Base-by-base conservation (phyloP, 2,329 filamentous ascomycete genomes). In the Catunica adiposa region DNA sequence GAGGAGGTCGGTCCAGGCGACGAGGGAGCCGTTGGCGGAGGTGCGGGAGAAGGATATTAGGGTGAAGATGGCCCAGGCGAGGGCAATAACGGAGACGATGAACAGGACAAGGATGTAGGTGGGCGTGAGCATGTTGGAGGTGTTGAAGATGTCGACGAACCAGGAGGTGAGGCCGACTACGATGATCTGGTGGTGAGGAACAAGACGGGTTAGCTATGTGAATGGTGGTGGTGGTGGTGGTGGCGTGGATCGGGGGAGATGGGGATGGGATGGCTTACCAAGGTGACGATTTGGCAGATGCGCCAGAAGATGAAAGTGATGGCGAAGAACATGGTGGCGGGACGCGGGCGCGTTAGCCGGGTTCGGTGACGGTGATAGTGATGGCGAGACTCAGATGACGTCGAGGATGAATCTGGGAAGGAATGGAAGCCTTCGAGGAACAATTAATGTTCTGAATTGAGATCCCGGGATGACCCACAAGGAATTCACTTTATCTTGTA, bases 31-130 rank as follows among this genome's bases (percentile, higher is more conserved):
- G 68, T 83, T 81, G 62, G 70, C 66, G 50, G 71, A 74, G 29
- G 76, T 77, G 58, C 79, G 78, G 71, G 80, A 77, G 72, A 83
- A 84, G 66, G 70, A 74, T 73, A 84, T 81, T 59, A 84, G 72
- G 6, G 80, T 84, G 65, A 75, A 75, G 68, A 83, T 67, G 60
- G 77, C 70, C 81, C 81, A 84, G 58, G 77, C 78, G 55, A 77
- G 71, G 34, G 71, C 81, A 55, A 84, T 73, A 17, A 81, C 76
- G 23, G 76, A 77, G 59, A 82, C 77, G 70, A 84, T 82, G 73
- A 84, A 84, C 61, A 83, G 72, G 61, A 83, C 70, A 58, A 84
- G 76, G 65, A 83, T 75, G 65, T 77, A 78, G 66, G 73, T 70
- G 23, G 80, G 81, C 0, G 80, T 80, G 53, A 83, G 70, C 59